A percentile compares a stretch with the other conserved stretches of the same genome.
These are phyloP conservation scores for Fusarium heterosporum DNA, from an alignment of 2,329 filamentous ascomycete genomes.

Conservation along the genomic window DNA sequence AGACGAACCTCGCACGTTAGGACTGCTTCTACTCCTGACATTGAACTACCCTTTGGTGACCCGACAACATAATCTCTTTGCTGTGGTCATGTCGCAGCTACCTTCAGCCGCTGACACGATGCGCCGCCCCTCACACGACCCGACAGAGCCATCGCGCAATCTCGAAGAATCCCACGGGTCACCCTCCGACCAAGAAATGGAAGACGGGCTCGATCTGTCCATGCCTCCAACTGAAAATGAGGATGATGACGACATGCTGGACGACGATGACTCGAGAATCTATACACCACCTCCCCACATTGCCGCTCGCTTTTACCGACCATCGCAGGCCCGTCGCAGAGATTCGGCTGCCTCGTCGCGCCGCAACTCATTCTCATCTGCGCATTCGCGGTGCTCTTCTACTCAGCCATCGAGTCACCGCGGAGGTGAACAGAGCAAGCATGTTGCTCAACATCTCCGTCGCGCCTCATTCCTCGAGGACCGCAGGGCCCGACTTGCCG, in stretches of 20 bases:
- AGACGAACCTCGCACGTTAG: conserved; percentile 9
- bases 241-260: conserved; percentile 50
- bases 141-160: conserved; percentile 57
- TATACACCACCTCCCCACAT: conserved; percentile 79
- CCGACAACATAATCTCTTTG: background rate
- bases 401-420: conserved; percentile 63
- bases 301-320: conserved; percentile 81
- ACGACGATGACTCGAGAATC: conserved; percentile 52
- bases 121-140: conserved; percentile 57
- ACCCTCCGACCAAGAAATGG: conserved; percentile 48
- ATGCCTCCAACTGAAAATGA: conserved; percentile 55
- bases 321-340: conserved; percentile 74
- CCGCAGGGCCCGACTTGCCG: conserved; percentile 81
- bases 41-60: conserved; percentile 7
- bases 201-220: conserved; percentile 52
- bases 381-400: conserved; percentile 76
- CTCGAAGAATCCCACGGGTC: conserved; percentile 52
- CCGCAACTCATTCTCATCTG: conserved; percentile 82
- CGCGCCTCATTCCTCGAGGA: conserved; percentile 84
- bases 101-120: conserved; percentile 51
- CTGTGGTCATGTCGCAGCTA: conserved; percentile 30
- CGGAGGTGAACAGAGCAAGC: conserved; percentile 76
- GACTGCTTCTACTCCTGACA: conserved; percentile 10
- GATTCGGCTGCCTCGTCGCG: conserved; percentile 82
- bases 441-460: conserved; percentile 82